phyloP scores from a whole-genome alignment of 768 basidiomycete genomes.

The Nevesoporus exiguus region DNA sequence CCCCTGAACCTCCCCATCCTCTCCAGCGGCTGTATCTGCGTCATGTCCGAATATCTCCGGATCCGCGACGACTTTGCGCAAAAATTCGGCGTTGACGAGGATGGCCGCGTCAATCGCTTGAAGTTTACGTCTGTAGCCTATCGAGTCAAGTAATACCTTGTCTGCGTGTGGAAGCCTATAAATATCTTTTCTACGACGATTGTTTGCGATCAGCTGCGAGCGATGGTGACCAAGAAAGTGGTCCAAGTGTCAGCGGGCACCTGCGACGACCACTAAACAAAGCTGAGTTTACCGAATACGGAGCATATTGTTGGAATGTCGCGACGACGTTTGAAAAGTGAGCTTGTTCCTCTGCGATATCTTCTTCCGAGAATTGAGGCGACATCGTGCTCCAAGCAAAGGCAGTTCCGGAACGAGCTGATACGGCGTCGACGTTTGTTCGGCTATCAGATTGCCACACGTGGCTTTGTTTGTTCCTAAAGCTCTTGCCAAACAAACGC shows the following conservation, averaged over 20 bases:
- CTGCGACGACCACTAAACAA: too few relatives aligned
- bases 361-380: constrained; percentile 29
- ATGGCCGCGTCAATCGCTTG: constrained; percentile 80
- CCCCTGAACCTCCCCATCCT: constrained; percentile 17
- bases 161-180: constrained; percentile 67
- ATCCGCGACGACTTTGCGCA: constrained; percentile 68
- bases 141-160: constrained; percentile 57
- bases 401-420: too few relatives aligned
- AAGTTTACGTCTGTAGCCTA: constrained; percentile 80
- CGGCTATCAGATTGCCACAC: constrained; percentile 8
- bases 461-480: constrained; percentile 28
- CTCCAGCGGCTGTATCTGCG: constrained; percentile 22
- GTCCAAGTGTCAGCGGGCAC: background rate
- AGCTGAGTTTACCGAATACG: constrained; percentile 47
- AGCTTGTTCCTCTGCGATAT: constrained; percentile 54
- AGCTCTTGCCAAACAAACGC: constrained; percentile 22
- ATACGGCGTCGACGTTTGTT: background rate
- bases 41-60: constrained; percentile 78
- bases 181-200: constrained; percentile 72
- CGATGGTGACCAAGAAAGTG: too few relatives aligned
- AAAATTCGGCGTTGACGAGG: constrained; percentile 72
- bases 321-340: constrained; percentile 75
- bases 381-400: constrained; percentile 16
- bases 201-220: constrained; percentile 53
- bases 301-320: constrained; percentile 73